These are phyloP conservation scores for Tulasnella sp. DNA, from an alignment of 768 basidiomycete genomes.

Conservation along the genomic window DNA sequence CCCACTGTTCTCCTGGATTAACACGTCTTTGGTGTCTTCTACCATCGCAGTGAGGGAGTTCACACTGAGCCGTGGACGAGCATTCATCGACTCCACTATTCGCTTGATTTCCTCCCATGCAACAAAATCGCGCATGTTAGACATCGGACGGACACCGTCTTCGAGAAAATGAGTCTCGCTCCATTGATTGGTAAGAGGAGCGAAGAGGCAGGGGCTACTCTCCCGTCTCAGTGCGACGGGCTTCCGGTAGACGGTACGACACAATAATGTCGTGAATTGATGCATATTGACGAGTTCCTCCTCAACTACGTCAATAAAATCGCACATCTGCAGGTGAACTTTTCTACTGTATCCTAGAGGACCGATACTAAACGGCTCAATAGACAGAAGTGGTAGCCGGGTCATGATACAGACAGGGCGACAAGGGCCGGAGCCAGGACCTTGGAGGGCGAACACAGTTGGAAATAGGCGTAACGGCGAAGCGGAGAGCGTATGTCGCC, in stretches of 20 bases:
- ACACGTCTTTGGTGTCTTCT: constrained; percentile 45
- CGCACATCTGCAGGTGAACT: constrained; percentile 38
- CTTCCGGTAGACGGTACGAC: constrained; percentile 57
- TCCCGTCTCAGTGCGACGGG: constrained; percentile 45
- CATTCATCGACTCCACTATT: constrained; percentile 45
- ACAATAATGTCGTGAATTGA: constrained; percentile 53
- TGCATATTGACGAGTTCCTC: constrained; percentile 41
- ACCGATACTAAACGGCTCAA: constrained; percentile 51
- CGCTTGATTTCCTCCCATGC: constrained; percentile 50
- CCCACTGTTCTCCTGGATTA: constrained; percentile 67
- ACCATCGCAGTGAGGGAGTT: constrained; percentile 31
- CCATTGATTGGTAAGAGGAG: constrained; percentile 44
- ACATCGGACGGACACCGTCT: constrained; percentile 22
- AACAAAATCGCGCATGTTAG: constrained; percentile 39
- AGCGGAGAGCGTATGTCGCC: constrained; percentile 37
- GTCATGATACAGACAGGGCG: constrained; percentile 59
- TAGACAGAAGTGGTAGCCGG: constrained; percentile 49
- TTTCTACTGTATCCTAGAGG: constrained; percentile 37
- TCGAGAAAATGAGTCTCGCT: constrained; percentile 16
- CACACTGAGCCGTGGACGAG: constrained; percentile 33
- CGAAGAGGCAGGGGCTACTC: constrained; percentile 54
- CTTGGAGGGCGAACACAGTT: constrained; percentile 37
- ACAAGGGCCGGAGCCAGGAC: constrained; percentile 30
- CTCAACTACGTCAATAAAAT: constrained; percentile 37
- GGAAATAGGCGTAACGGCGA: constrained; percentile 41